These are phyloP conservation scores for Colletotrichum sp. DNA, from an alignment of 2,329 filamentous ascomycete species.

Conservation along the genomic window DNA sequence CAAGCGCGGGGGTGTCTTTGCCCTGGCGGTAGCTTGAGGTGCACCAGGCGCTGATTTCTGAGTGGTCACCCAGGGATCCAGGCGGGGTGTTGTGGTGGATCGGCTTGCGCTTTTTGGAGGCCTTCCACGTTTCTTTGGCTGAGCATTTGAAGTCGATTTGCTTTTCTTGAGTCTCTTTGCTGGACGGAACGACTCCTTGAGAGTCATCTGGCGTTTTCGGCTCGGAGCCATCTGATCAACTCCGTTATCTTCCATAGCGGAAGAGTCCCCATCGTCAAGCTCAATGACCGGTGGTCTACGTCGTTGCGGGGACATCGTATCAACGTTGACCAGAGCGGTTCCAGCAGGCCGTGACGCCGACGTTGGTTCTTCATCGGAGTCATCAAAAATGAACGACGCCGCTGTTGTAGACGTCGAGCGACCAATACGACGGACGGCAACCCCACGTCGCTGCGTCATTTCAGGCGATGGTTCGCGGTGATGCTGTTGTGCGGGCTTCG, in stretches of 20 bases:
- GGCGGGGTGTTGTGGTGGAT: background rate
- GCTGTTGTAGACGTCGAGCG: slow-evolving; percentile 24
- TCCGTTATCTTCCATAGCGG: slow-evolving; percentile 54
- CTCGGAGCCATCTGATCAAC: slow-evolving; percentile 57
- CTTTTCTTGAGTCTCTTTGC: slow-evolving; percentile 28
- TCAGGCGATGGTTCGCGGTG: slow-evolving; percentile 38
- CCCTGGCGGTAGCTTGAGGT: slow-evolving; percentile 26
- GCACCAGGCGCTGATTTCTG: background rate
- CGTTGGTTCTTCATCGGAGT: slow-evolving; percentile 47
- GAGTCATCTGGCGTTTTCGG: slow-evolving; percentile 42
- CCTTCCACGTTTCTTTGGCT: slow-evolving; percentile 28
- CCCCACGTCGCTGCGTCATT: slow-evolving; percentile 48
- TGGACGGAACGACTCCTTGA: slow-evolving; percentile 30
- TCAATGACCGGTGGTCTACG: slow-evolving; percentile 19
- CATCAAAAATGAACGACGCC: slow-evolving; percentile 41
- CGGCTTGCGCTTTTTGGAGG: background rate
- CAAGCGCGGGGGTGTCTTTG: slow-evolving; percentile 45
- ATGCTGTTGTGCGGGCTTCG: slow-evolving; percentile 33
- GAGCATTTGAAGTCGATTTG: slow-evolving; percentile 16
- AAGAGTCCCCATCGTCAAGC: slow-evolving; percentile 38
- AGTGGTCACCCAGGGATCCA: background rate
- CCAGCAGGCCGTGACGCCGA: background rate
- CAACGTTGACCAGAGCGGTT: background rate
- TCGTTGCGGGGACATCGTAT: background rate
- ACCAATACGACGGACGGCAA: slow-evolving; percentile 50